These are phyloP conservation scores for Rhynchospora tenuis DNA, from an alignment of 176 grass and related monocot species.

Conservation along the genomic window DNA sequence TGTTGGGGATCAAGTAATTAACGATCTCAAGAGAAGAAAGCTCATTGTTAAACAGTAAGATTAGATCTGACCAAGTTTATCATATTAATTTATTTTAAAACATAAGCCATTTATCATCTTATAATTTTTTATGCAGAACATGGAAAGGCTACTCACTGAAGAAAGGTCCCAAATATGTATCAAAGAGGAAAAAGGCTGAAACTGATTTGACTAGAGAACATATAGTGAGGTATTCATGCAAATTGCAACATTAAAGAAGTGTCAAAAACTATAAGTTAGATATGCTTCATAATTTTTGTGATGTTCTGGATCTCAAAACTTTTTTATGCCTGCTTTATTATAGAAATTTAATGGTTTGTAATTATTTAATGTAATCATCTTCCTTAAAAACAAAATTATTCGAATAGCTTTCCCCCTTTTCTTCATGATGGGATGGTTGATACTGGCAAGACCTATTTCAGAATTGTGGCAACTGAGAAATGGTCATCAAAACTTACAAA, in stretches of 20 bases:
- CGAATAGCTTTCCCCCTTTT: no score
- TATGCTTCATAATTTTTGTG: neutral
- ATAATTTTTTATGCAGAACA: slow-evolving; percentile 36
- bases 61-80: slow-evolving; percentile 16
- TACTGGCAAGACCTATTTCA: no score
- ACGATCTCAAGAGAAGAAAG: slow-evolving; percentile 75
- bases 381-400: no score
- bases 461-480: no score
- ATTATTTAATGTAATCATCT: neutral
- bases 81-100: neutral
- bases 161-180: slow-evolving; percentile 83
- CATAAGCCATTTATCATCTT: slow-evolving; percentile 1
- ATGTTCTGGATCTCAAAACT: neutral
- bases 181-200: slow-evolving; percentile 73
- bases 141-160: slow-evolving; percentile 66
- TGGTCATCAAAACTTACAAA: no score
- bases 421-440: no score
- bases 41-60: slow-evolving; percentile 78
- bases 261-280: neutral
- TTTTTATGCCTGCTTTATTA: neutral
- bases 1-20: slow-evolving; percentile 35
- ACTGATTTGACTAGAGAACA: slow-evolving; percentile 94
- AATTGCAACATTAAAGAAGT: neutral
- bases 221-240: slow-evolving; percentile 55
- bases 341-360: neutral